A percentile compares a stretch with the other conserved stretches of the same genome.
phyloP scores from a whole-genome alignment of 202 grass and related monocot species.

The Zoysia matrella region DNA sequence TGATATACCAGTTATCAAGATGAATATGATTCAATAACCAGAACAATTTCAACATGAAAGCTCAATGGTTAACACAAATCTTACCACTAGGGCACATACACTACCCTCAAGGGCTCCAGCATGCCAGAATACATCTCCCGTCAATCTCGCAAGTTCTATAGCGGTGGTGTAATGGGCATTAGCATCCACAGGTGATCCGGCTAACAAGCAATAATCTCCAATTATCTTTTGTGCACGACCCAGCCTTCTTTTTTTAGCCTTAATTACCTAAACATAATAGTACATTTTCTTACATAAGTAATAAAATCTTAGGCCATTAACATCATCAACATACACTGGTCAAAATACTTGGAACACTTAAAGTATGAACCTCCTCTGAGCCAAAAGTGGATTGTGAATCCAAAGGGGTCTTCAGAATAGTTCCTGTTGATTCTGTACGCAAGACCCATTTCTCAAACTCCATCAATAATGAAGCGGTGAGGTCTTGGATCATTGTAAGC shows the following conservation, averaged over 20 bases:
- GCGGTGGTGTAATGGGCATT: slow-evolving; percentile 97
- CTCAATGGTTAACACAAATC: slow-evolving; percentile 1
- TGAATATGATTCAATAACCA: slow-evolving; percentile 2
- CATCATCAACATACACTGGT: slow-evolving; percentile 43
- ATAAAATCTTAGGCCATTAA: no score
- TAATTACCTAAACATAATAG: no score
- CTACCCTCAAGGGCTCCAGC: slow-evolving; percentile 34
- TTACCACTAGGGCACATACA: slow-evolving; percentile 90
- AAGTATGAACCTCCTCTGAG: slow-evolving; percentile 98
- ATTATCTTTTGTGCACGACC: no score
- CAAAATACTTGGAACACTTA: slow-evolving; percentile 78
- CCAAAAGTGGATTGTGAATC: slow-evolving; percentile 98
- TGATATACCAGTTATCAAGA: slow-evolving; percentile 15
- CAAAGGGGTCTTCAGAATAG: slow-evolving; percentile 97
- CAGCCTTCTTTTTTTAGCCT: no score
- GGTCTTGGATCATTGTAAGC: no score
- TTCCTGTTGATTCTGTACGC: slow-evolving; percentile 83
- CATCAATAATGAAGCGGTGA: no score
- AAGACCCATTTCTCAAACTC: no score
- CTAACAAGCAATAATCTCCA: no score
- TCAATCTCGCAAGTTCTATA: slow-evolving; percentile 96
- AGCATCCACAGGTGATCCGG: slow-evolving; percentile 84
- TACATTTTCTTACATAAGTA: no score
- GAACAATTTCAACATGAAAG: slow-evolving; percentile 12
- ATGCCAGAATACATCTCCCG: slow-evolving; percentile 99